Conservation (phyloP, 495 filamentous ascomycete genomes). For the Trichocladium uniseriatum region DNA sequence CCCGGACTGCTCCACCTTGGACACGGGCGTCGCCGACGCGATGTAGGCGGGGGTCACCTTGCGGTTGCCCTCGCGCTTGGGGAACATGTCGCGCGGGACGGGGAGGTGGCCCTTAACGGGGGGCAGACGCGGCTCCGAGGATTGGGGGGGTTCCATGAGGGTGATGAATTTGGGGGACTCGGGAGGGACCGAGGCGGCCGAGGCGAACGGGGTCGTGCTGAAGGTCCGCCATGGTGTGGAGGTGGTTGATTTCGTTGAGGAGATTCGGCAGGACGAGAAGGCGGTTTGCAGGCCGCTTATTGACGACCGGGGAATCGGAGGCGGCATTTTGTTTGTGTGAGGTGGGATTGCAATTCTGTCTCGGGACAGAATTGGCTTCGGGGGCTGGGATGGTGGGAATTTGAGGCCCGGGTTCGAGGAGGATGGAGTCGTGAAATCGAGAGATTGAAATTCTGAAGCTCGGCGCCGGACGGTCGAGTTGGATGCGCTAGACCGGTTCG, state of each 20-base stretch:
- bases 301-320: slow-evolving; percentile 12
- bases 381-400: slow-evolving; percentile 6
- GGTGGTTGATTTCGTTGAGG: slow-evolving; percentile 53
- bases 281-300: slow-evolving; percentile 18
- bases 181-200: slow-evolving; percentile 26
- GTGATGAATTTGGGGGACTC: slow-evolving; percentile 40
- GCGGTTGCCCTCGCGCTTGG: slow-evolving; percentile 23
- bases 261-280: slow-evolving; percentile 49
- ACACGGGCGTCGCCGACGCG: slow-evolving; percentile 16
- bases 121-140: slow-evolving; percentile 26
- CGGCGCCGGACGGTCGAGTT: neutral
- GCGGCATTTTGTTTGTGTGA: slow-evolving; percentile 1
- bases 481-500: slow-evolving; percentile 10
- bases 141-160: slow-evolving; percentile 37
- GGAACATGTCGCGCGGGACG: slow-evolving; percentile 37
- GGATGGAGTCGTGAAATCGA: neutral
- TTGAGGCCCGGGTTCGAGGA: slow-evolving; percentile 5
- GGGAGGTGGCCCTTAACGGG: slow-evolving; percentile 37
- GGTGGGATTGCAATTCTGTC: neutral
- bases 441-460: slow-evolving; percentile 25
- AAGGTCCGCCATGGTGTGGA: slow-evolving; percentile 15
- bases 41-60: slow-evolving; percentile 28
- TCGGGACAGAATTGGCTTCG: slow-evolving; percentile 1
- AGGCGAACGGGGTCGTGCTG: slow-evolving; percentile 5
- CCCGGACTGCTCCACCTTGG: slow-evolving; percentile 18